phyloP scores from a whole-genome alignment of 192 early-diverging fungal genomes.

The Linnemannia elongata region DNA sequence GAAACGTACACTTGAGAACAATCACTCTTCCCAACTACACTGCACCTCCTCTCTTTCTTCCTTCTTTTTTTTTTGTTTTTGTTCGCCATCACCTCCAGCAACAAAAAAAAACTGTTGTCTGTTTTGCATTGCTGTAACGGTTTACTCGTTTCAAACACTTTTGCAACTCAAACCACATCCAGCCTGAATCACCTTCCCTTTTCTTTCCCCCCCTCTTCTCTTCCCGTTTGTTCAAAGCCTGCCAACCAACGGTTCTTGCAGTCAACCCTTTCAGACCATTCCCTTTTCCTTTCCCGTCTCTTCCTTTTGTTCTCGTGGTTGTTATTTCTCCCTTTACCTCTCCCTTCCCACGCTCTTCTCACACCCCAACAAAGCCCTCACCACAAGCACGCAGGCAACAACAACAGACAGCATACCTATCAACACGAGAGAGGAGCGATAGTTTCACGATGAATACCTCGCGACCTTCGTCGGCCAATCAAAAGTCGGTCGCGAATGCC shows the following conservation, averaged over 20 bases:
- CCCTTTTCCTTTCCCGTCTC: too few relatives aligned
- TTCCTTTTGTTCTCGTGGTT: not conserved
- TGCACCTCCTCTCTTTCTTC: not conserved
- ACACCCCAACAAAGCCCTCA: not conserved
- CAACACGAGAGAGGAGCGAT: not conserved
- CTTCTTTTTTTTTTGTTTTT: not conserved
- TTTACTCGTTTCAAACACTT: not conserved
- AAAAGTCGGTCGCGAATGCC: slow-evolving; percentile 1
- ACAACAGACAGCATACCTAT: not conserved
- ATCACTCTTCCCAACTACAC: not conserved
- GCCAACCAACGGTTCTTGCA: not conserved
- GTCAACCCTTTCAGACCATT: not conserved
- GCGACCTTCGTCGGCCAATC: slow-evolving; percentile 30
- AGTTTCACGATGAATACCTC: slow-evolving; percentile 29
- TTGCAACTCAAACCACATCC: not conserved
- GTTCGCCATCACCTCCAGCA: not conserved
- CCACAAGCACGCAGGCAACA: not conserved
- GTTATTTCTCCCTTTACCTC: not conserved
- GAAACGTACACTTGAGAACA: not conserved
- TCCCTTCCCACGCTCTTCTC: not conserved
- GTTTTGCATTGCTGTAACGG: not conserved
- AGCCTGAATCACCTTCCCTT: not conserved
- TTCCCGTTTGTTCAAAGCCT: not conserved
- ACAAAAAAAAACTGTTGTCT: not conserved
- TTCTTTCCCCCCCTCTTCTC: not conserved